Base-by-base conservation (phyloP, 83 land plant genomes). In the Picea abies region DNA sequence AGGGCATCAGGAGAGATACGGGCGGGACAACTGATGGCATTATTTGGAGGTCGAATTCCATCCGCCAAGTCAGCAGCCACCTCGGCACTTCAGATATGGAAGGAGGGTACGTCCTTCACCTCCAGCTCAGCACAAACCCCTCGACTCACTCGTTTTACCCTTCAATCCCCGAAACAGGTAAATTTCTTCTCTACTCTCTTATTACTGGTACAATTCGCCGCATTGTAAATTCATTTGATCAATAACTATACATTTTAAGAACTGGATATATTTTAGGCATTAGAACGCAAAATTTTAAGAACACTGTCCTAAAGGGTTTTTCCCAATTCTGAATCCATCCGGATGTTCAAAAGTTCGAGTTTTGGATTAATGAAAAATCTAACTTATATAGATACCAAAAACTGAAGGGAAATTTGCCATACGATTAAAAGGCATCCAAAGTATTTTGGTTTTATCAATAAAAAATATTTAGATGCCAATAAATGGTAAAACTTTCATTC, bases 121-220 rank as follows among this genome's bases (percentile, higher is more conserved):
- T 49, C 78, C 12, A 76, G 78, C 32, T 22, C 29, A 29, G 60
- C 78, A 76, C 61, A 25, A 14, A 49, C 25, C 6, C 78, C 78
- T 76, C 78, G 78, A 23, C 78, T 76, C 60, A 52, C 35, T 16
- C 61, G 78, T 76, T 76, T 76, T 76, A 29, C 29, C 19, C 78
- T 76, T 76, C 61, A 76, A 52, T 76, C 78, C 10, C 78, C 78
- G 22, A 49, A 52, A 60, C 78, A 76, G 61, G 78, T 76, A 17
- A 49, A 10, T 49, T 12, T 14, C 4, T 76, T 49, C 6, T 25
- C 32, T 23, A 11, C 16, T 1, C 12, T 76, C 26, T 52, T 14
- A 52, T 12, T 16, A 60, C 15, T 25, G 49, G n/a, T 1, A n/a
- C 4, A 12, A 76, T 66, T 66, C 0, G 22, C 0, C 25, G 12